Conservation (phyloP, 2,329 filamentous ascomycete species). For the Hirsutella minnesotensis region DNA sequence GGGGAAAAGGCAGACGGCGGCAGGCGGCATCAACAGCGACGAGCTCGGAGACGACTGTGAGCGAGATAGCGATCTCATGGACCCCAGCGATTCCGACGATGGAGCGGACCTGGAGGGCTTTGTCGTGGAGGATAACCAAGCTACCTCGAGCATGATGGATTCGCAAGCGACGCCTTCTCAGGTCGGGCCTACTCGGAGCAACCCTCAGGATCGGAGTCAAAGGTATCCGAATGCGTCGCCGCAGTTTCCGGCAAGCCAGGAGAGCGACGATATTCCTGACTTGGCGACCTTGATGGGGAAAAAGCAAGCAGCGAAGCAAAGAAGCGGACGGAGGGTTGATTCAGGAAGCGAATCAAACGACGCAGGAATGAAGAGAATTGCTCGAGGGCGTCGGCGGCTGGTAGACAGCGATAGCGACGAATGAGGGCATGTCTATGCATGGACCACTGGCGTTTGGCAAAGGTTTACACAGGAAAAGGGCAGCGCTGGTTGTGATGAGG, state of each 20-base stretch:
- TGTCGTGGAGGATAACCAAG: conserved; percentile 38
- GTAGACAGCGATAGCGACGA: conserved; percentile 19
- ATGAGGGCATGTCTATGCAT: conserved; percentile 2
- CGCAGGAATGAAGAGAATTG: conserved; percentile 7
- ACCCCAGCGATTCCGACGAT: conserved; percentile 34
- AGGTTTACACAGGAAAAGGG: neutral
- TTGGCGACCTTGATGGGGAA: conserved; percentile 16
- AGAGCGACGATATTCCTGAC: conserved; percentile 26
- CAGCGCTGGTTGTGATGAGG: no score
- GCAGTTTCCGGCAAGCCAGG: conserved; percentile 26
- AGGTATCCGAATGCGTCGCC: conserved; percentile 27
- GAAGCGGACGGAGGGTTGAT: conserved; percentile 1
- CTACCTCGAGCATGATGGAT: conserved; percentile 23
- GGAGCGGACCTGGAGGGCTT: conserved; percentile 43
- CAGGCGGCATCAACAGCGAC: conserved; percentile 27
- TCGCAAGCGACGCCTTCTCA: conserved; percentile 17
- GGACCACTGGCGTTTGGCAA: neutral
- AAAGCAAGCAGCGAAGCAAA: neutral
- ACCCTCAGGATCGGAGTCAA: conserved; percentile 5
- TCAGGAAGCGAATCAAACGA: conserved; percentile 11
- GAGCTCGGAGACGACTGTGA: conserved; percentile 40
- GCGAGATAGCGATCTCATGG: conserved; percentile 33
- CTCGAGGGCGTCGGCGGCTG: conserved; percentile 16
- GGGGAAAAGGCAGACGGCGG: conserved; percentile 9
- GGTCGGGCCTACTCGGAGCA: conserved; percentile 9